Evolutionary conservation across 2,329 filamentous ascomycete genomes (phyloP), one percentile per base, ranked within the genome.

Genomic region (Sphaerulina musiva): DNA sequence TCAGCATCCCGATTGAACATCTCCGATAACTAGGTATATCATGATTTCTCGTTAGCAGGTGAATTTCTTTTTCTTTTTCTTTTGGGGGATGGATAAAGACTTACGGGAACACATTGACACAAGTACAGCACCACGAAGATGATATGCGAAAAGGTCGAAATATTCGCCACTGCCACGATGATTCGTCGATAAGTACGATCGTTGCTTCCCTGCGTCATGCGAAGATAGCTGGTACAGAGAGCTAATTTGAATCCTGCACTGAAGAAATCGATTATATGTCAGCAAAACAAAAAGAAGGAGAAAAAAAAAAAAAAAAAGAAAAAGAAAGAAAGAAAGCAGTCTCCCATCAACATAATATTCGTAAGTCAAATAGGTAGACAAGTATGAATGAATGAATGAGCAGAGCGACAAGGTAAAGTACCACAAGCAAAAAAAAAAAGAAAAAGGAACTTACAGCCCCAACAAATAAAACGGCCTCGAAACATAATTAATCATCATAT

Each of bases 1-100:
- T 95, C 89, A 44, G 96, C 84, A 10, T 32, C 23, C 12, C 50
- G 38, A 10, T 60, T 55, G 26, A 60, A 54, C 45, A 60, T 58
- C 31, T 55, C 55, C 14, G 51, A 41, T 6, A 60, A 41, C 58
- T 60, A 59, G 55, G 31, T 10, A 23, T 9, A 31, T 10, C 14
- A 26, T n/a, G 14, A 9, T 29, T 0, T 7, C 3, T 29, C 1
- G 26, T 29, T 29, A 29, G 5, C 26, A 29, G 3, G 4, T 29
- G 2, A 4, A 3, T 20, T 20, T 20, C 20, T 20, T 20, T 20
- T 20, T 2, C 20, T 20, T 20, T 20, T 20, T 20, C n/a, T 17
- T 7, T 1, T 10, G 3, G 1, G 1, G 20, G 20, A 48, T 0
- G 11, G 3, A 46, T 2, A 2, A 32, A 6, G 2, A 43, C 52